Base-by-base conservation (phyloP, 306 rosid genomes). In the Argentina anserina region DNA sequence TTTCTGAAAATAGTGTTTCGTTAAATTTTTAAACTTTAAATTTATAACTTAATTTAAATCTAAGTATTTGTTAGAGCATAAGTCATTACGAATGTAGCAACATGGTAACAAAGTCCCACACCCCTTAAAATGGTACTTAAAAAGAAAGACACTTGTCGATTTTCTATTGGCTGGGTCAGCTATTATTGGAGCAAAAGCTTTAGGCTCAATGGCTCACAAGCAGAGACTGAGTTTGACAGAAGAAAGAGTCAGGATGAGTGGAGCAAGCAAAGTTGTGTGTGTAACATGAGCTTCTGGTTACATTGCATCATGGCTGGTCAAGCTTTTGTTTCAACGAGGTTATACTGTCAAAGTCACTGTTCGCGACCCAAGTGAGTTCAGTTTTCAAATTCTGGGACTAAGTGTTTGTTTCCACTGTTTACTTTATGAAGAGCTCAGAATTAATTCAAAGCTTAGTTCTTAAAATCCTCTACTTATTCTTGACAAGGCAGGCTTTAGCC, bases 301-400 rank as follows among this genome's bases (percentile, higher is more conserved):
- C 56, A 56, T 80, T 53, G 84, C 80, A 0, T 80, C 84, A 25
- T 71, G 80, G 84, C 69, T 53, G 0, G 81, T 87, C 31, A 85
- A 83, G 70, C 77, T 81, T 28, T 88, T 87, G 18, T 82, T 87
- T 9, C 74, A 71, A 36, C 83, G 83, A 37, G 87, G 87, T 12
- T 85, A 87, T 73, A 79, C 75, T 9, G 85, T 87, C 53, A 81
- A 74, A 34, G 89, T 86, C 34, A 73, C 87, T 12, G 81, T 85
- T 75, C 84, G 87, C 5, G 77, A 87, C 29, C 84, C 75, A 65
- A 52, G 89, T 84, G 1, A 65, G 80, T 47, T 69, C n/a, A n/a
- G n/a, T n/a, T n/a, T n/a, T 69, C 45, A 69, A 3, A 18, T 49
- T 21, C 65, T 60, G 69, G 14, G 9, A 12, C 26, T 11, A 7